Base-by-base conservation (phyloP, 2,329 filamentous ascomycete genomes). In the Ceratocystiopsis minuta region DNA sequence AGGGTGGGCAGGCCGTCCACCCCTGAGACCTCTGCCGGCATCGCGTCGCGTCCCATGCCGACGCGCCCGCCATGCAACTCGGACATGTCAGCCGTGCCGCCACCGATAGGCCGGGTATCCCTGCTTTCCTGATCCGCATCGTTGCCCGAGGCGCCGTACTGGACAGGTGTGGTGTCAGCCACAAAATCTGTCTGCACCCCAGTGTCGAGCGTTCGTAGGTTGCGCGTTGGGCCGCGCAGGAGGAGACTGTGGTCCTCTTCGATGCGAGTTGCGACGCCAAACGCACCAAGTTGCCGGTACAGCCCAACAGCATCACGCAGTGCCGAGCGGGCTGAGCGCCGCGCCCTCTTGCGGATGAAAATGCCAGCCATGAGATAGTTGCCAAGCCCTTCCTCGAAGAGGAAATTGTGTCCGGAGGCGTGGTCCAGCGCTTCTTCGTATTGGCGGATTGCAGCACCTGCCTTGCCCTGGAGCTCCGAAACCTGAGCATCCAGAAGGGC, bases 391-490 rank as follows among this genome's bases (percentile, higher is more conserved):
- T 86, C 79, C 46, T 87, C 81, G 39, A 85, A 70, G 3, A 69
- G 53, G 47, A 81, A 79, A 36, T 67, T 66, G 50, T 83, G 68
- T 43, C 80, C 66, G 16, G 80, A 67, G 13, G 78, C 72, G 51
- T 86, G 80, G 50, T 87, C 80, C 44, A 86, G 59, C 7, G 77
- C 74, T 46, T 72, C 66, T 54, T 88, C 82, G 51, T 84, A 87
- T 37, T 69, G 61, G 18, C 62, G 62, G 32, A 86, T 64, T 9
- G 78, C 75, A 3, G 57, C 53, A 3, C 71, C 75, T 45, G 75
- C 66, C 32, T 78, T 60, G 9, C 59, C 59, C 6, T 63, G 60
- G 43, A 82, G 61, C 49, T 87, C 81, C 3, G 71, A 67, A 16
- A 82, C 61, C 50, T 84, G 77, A 2, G 79, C 81, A 42, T 75